Evolutionary conservation across 208 protist species (phyloP).

Genomic region (Crithidia fasciculata): DNA sequence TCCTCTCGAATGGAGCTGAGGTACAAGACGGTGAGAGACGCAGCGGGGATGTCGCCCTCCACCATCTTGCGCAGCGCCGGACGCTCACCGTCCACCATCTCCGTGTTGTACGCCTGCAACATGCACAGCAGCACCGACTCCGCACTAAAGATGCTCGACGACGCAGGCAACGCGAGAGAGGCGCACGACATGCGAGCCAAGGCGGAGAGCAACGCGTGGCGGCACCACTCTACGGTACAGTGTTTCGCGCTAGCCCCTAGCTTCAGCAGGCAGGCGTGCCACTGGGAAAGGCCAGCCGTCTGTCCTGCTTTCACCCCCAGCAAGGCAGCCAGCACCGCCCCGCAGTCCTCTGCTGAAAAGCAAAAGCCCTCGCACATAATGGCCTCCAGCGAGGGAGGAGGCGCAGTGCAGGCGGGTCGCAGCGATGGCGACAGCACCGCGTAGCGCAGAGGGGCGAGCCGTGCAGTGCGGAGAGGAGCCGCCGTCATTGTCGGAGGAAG

Average conservation of each 20-base stretch:
- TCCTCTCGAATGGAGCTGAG: conserved; percentile 56
- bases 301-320: conserved; percentile 6
- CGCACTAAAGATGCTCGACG: conserved; percentile 11
- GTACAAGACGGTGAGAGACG: conserved; percentile 61
- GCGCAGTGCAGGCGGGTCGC: background rate
- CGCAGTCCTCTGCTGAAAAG: conserved; percentile 26
- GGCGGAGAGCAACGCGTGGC: conserved; percentile 50
- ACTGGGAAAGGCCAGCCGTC: conserved; percentile 28
- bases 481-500: too few species aligned
- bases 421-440: background rate
- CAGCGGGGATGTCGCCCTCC: conserved; percentile 67
- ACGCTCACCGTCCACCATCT: conserved; percentile 71
- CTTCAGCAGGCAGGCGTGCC: conserved; percentile 50
- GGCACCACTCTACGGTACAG: conserved; percentile 62
- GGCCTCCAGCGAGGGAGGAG: conserved; percentile 9
- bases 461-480: background rate
- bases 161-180: background rate
- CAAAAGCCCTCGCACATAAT: conserved; percentile 21
- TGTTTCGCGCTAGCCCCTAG: conserved; percentile 44
- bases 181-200: conserved; percentile 37
- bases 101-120: conserved; percentile 73
- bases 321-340: conserved; percentile 17
- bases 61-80: conserved; percentile 70
- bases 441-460: conserved; percentile 18
- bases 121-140: conserved; percentile 55